Conservation (phyloP, 2,329 filamentous ascomycete species). For the Bipolaris victoriae region DNA sequence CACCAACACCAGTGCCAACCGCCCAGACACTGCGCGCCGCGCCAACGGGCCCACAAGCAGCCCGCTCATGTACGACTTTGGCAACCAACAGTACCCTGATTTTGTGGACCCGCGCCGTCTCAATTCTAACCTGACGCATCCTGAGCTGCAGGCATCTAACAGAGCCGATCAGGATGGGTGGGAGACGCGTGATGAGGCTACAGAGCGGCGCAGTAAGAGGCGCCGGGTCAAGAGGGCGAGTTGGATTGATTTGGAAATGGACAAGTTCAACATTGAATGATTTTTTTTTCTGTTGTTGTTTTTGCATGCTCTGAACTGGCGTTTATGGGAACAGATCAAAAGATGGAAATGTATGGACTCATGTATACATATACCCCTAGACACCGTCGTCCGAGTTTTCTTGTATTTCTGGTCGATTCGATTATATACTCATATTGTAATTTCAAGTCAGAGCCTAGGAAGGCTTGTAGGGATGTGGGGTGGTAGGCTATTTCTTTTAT, state of each 20-base stretch:
- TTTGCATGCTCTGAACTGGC: neutral
- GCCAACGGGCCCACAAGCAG: constrained; percentile 3
- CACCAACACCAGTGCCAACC: constrained; percentile 14
- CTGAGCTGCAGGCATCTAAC: neutral
- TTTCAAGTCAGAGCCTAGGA: neutral
- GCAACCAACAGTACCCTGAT: constrained; percentile 29
- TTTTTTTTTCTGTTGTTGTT: neutral
- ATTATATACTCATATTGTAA: neutral
- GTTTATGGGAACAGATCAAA: neutral
- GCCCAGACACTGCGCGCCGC: neutral
- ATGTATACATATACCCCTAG: neutral
- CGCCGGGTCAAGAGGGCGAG: constrained; percentile 20
- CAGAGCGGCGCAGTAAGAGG: constrained; percentile 31
- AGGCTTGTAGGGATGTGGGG: no score
- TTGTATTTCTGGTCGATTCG: neutral
- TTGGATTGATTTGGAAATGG: constrained; percentile 48
- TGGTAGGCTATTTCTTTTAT: no score
- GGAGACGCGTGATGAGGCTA: constrained; percentile 20
- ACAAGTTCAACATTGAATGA: constrained; percentile 42
- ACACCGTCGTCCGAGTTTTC: neutral
- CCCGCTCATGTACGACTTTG: constrained; percentile 13
- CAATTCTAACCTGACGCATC: constrained; percentile 25
- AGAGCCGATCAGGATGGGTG: constrained; percentile 12
- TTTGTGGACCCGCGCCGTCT: constrained; percentile 38
- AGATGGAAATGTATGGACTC: neutral